Base-by-base conservation (phyloP, 2,329 filamentous ascomycete genomes). In the Aureobasidium sp. region DNA sequence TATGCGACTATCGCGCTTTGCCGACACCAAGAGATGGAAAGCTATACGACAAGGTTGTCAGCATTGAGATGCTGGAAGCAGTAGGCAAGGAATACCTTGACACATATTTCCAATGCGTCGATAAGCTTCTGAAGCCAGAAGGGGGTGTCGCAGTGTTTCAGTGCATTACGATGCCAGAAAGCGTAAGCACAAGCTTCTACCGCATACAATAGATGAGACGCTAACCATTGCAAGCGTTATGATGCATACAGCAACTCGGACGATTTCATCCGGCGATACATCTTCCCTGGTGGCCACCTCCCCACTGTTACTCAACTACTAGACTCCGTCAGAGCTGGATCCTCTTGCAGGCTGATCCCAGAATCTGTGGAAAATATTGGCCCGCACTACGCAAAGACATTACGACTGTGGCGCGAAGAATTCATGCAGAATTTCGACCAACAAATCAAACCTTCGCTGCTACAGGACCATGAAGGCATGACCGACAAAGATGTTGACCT, bases 41-140 rank as follows among this genome's bases (percentile, higher is more conserved):
- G 1, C 75, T 77, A 0, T 91, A 84, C 66, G 88, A 91, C 72
- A 89, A 89, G 70, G 78, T 90, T 7, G 79, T 90, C 8, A 89
- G 86, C 4, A 89, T 90, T 62, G 88, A 91, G 70, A 91, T 91
- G 88, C 76, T 90, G 27, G 88, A 91, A 74, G 86, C 86, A 1
- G 88, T 90, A 0, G 88, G 88, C 3, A 77, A 81, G 57, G 85
- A 88, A 68, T 90, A 83, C 66, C 72, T 91, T 36, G 77, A 79
- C 25, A 86, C 82, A 1, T 91, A 90, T 69, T 91, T 91, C 69
- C 74, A 77, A 21, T 83, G 82, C 65, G 78, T 91, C 55, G 77
- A 89, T 66, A 76, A 77, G 62, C 71, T 89, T 36, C 72, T 91
- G 47, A 89, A 90, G 72, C 79, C 78, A 52, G 79, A 86, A 16